Base-by-base conservation (phyloP, 2,329 filamentous ascomycete species). In the Colletotrichum chrysophilum region DNA sequence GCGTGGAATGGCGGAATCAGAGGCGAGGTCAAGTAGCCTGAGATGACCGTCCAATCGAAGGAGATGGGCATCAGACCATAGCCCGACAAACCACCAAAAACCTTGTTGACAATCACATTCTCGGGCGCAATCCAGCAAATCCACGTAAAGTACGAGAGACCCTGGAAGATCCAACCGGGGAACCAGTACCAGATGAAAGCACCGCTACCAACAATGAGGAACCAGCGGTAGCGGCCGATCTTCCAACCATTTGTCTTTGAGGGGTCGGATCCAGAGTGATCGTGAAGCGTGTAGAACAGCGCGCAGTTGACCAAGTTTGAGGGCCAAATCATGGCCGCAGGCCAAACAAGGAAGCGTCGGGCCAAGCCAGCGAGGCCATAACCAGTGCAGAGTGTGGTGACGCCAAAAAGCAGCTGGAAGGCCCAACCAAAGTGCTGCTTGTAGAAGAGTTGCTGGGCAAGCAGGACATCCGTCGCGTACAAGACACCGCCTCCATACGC, bases 301-400 rank as follows among this genome's bases (percentile, higher is more conserved):
- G 91, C 87, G 55, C 89, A 88, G 79, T 92, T 93, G 80, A 93
- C 90, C 38, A 92, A 84, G 32, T 89, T 88, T 26, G 88, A 86
- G 2, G 91, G 91, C 91, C 91, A 93, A 67, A 93, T 90, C 91
- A 93, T 93, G 68, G 90, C 88, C 4, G 91, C 90, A 2, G 91
- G 92, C 83, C 86, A 90, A 30, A 91, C 88, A 32, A 93, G 87
- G 83, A 91, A 93, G 43, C 90, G 87, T 26, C 91, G 86, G 32
- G 88, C 86, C 72, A 93, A 81, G 4, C 92, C 92, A 9, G 92
- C 92, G 34, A 93, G 84, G 4, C 92, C 91, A 77, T 93, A 93
- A 7, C 92, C 92, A 74, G 92, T 91, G 79, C 91, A 87, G 74
- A 93, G 90, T 2, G 90, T 92, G 4, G 90, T 91, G 74, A 93